A percentile compares a stretch with the other conserved stretches of the same genome.
Evolutionary conservation across 2,329 filamentous ascomycete genomes (phyloP).

Genomic region (Lecanoromycetidae sp.): DNA sequence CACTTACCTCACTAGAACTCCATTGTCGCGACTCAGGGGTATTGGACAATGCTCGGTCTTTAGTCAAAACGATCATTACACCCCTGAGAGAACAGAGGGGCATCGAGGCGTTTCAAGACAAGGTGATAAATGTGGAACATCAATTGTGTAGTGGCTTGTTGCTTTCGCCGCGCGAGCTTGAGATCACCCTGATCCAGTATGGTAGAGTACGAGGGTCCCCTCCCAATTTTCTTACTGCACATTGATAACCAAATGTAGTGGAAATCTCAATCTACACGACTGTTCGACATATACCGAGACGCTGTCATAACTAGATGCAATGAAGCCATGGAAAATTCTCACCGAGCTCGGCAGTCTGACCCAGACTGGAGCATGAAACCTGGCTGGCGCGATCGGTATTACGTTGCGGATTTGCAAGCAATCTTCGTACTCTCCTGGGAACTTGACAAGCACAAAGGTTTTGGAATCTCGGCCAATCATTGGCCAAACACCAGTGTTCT

Average conservation of each 20-base stretch:
- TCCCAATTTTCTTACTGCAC: too few species aligned
- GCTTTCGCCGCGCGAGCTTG: constrained; percentile 4
- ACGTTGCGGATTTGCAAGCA: not conserved
- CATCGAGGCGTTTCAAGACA: constrained; percentile 8
- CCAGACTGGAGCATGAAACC: not conserved
- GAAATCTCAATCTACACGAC: not conserved
- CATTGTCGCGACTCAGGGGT: too few species aligned
- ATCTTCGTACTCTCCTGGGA: not conserved
- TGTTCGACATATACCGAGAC: constrained; percentile 1
- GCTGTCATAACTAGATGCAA: not conserved
- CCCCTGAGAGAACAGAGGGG: constrained; percentile 7
- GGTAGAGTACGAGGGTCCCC: too few species aligned
- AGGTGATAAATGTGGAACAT: constrained; percentile 2
- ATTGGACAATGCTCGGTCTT: not conserved
- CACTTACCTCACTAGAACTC: too few species aligned
- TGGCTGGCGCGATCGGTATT: not conserved
- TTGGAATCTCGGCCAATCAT: not conserved
- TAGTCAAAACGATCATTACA: constrained; percentile 1
- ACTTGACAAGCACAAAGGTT: constrained; percentile 39
- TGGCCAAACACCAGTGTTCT: not conserved
- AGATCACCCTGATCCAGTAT: constrained; percentile 2
- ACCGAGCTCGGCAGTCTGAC: not conserved
- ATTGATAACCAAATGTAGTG: constrained; percentile 1
- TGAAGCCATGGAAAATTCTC: not conserved
- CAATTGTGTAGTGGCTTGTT: constrained; percentile 6